phyloP scores from a whole-genome alignment of 2,329 filamentous ascomycete species.

The Lachnellula hyalina region DNA sequence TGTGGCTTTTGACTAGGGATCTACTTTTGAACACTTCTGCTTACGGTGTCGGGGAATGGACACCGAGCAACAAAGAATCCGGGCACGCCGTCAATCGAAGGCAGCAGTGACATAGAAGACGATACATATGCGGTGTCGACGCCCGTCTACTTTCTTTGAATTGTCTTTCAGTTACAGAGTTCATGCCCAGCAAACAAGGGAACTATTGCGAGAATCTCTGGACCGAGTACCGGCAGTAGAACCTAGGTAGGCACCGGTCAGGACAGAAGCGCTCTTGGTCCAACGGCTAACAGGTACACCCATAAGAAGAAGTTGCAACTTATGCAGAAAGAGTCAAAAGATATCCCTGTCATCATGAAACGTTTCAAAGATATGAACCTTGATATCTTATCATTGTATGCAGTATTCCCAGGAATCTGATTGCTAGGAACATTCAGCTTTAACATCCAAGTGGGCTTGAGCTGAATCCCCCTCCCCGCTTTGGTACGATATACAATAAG shows the following conservation, averaged over 20 bases:
- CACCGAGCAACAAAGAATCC: slow-evolving; percentile 7
- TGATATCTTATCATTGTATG: not conserved
- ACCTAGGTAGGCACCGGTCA: too few species aligned
- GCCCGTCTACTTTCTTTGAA: not conserved
- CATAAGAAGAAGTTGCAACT: not conserved
- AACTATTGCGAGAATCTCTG: too few species aligned
- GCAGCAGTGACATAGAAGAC: slow-evolving; percentile 11
- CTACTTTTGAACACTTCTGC: slow-evolving; percentile 1
- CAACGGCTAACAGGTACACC: not conserved
- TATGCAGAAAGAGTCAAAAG: not conserved
- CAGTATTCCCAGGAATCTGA: not conserved
- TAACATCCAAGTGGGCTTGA: not conserved
- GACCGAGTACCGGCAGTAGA: too few species aligned
- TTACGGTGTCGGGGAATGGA: slow-evolving; percentile 12
- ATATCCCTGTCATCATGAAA: not conserved
- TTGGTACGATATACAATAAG: not conserved
- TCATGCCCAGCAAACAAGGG: not conserved
- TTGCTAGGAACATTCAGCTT: not conserved
- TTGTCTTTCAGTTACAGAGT: not conserved
- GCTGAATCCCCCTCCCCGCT: not conserved
- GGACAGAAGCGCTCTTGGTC: too few species aligned
- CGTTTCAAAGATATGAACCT: not conserved
- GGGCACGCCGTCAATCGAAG: slow-evolving; percentile 15
- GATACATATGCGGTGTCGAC: not conserved
- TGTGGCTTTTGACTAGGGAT: slow-evolving; percentile 10